Conservation (phyloP, 1,284 basidiomycete species). For the Melampsora americana region DNA sequence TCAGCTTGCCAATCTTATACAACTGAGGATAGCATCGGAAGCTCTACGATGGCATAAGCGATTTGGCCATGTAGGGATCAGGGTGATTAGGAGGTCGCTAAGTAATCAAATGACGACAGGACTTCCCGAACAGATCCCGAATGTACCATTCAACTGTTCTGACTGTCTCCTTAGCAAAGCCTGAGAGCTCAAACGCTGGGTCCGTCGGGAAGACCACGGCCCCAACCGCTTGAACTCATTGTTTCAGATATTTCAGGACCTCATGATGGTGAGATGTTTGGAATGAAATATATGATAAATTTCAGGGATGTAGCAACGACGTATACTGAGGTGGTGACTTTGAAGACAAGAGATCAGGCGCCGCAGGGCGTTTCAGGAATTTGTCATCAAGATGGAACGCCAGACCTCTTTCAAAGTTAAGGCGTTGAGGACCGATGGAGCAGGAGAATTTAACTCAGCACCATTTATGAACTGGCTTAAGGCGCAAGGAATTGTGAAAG, state of each 20-base stretch:
- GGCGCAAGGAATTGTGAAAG: not conserved
- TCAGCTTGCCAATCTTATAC: too few species aligned
- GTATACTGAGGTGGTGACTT: not conserved
- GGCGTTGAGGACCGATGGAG: slow-evolving; percentile 6
- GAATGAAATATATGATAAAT: not conserved
- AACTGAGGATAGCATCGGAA: too few species aligned
- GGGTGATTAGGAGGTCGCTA: not conserved
- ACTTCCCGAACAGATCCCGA: too few species aligned
- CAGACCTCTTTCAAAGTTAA: slow-evolving; percentile 5
- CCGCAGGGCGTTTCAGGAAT: not conserved
- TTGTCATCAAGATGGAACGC: slow-evolving; percentile 4
- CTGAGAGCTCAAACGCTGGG: too few species aligned
- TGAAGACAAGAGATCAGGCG: slow-evolving; percentile 9
- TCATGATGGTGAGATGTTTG: not conserved
- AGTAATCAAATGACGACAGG: too few species aligned
- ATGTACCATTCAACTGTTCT: not conserved
- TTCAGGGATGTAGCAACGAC: slow-evolving; percentile 13
- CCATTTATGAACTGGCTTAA: not conserved
- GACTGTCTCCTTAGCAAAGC: slow-evolving; percentile 3
- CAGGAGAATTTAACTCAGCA: slow-evolving; percentile 11
- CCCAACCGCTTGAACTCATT: not conserved
- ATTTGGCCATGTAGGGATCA: not conserved
- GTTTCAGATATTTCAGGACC: slow-evolving; percentile 8
- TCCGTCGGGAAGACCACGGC: not conserved
- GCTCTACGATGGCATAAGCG: not conserved